Evolutionary conservation across 1,284 basidiomycete genomes (phyloP), one percentile per base, ranked within the genome.

Genomic region (Neolentinus lepideus): DNA sequence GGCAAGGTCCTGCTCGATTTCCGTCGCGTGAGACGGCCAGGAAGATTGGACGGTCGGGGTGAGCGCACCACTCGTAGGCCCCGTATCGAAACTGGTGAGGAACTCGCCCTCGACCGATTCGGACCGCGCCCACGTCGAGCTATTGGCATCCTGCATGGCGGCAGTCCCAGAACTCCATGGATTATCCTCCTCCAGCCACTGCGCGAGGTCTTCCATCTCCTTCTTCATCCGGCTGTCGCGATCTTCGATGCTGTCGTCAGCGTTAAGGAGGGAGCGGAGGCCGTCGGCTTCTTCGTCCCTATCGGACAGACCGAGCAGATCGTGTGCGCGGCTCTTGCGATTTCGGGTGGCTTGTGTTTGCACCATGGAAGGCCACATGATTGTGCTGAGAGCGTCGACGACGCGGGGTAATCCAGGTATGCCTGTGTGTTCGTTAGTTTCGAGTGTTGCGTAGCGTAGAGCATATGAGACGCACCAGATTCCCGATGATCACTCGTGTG

Each of bases 281-380:
- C 68, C 67, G 47, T 71, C 69, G 29, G 70, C 67, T 14, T 62
- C 67, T 35, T 69, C 70, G 45, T 67, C 67, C 27, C 66, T 67
- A 21, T 66, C 61, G 25, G 69, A 69, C 68, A 66, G 71, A 57
- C 69, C 67, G 51, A 73, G 64, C 25, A 69, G 64, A 29, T 67
- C 66, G 19, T 64, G 61, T 4, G 65, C 67, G 27, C 52, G 64
- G 59, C 63, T 69, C 59, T 69, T 67, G 55, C 68, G 66, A 14
- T 64, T 61, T 35, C 60, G 58, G 8, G 64, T 63, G 16, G 65
- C 59, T 55, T 65, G 67, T 11, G 67, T 64, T 51, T 69, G 76
- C 14, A 79, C 67, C 79, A 92, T 83, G 0, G 84, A 84, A 2
- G 89, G 85, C 89, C 89, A 92, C 85, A 92, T 90, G 61, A 92